Base-by-base conservation (phyloP, 768 basidiomycete species). In the Rhizopogon vesiculosus region DNA sequence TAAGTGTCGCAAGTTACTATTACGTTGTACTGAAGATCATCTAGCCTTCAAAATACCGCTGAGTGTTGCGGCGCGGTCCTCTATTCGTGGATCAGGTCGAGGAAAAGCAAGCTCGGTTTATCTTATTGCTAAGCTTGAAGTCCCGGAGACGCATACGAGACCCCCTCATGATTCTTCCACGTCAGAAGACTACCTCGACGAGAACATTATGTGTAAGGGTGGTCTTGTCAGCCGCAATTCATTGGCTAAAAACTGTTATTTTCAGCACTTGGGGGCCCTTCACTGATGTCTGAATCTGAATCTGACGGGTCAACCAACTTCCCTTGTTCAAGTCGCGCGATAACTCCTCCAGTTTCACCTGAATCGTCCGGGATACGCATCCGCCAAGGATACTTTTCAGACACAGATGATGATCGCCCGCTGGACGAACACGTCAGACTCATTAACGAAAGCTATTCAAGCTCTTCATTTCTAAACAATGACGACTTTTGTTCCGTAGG, bases 1-100 rank as follows among this genome's bases (percentile, higher is more conserved):
- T 84, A 55, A 59, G 78, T 71, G 16, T 13, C 13, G 22, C 18
- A 22, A 13, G 9, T 38, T 33, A 19, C 56, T 39, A 16, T 8
- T 44, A 35, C 52, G 35, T 33, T 16, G 45, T 45, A 19, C 57
- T 53, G 60, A 28, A 64, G 45, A 13, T 56, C 56, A 50, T 57
- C 25, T 66, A 74, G 76, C 67, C 38, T 58, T 80, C 51, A 76
- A 82, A 55, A 65, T 84, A 35, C 73, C 74, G 16, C 70, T 84
- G 5, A 71, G 76, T 53, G 60, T 66, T 3, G 51, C 65, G 15
- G 64, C 68, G 7, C 65, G 54, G 7, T 16, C 57, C 18, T 12
- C 64, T 57, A 33, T 22, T 19, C 28, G 55, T 5, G 44, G 41
- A 16, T 12, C 16, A 5, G 58, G 41, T 12, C 68, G 66, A 49